Percentiles rank a stretch among this genome's conserved stretches.
phyloP scores from a whole-genome alignment of 371 early-diverging fungal genomes.

The Mortierella sp. region DNA sequence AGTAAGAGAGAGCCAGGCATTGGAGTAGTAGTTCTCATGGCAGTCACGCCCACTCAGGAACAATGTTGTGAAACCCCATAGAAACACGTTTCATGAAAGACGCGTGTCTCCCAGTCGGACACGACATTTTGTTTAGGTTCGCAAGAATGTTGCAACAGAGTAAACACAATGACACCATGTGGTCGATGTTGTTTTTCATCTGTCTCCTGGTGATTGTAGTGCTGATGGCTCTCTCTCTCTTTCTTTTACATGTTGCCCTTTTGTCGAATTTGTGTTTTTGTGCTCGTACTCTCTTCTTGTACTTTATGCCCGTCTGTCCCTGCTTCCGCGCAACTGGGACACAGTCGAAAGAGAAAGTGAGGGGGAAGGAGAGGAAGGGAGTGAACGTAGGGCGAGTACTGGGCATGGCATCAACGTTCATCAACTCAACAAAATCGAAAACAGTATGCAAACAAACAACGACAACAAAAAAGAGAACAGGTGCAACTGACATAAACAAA shows the following conservation, averaged over 20 bases:
- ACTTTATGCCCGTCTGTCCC: not conserved
- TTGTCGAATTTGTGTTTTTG: not conserved
- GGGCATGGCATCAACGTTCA: too few relatives aligned
- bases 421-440: not conserved
- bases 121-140: not conserved
- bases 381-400: not conserved
- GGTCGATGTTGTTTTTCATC: not conserved
- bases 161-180: not conserved
- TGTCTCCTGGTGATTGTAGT: too few relatives aligned
- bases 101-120: not conserved
- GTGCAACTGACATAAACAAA: not conserved
- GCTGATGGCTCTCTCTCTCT: not conserved
- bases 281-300: not conserved
- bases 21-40: not conserved
- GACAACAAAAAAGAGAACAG: not conserved
- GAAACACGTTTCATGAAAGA: not conserved
- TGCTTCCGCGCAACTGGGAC: not conserved
- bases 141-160: too few relatives aligned
- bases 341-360: not conserved
- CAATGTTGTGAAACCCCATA: not conserved
- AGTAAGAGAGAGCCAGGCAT: not conserved
- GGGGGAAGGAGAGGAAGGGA: not conserved
- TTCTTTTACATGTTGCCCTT: not conserved
- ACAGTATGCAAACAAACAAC: not conserved
- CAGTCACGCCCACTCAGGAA: constrained; percentile 10